phyloP scores from a whole-genome alignment of 2,329 filamentous ascomycete genomes.

The Orbilia oligospora region DNA sequence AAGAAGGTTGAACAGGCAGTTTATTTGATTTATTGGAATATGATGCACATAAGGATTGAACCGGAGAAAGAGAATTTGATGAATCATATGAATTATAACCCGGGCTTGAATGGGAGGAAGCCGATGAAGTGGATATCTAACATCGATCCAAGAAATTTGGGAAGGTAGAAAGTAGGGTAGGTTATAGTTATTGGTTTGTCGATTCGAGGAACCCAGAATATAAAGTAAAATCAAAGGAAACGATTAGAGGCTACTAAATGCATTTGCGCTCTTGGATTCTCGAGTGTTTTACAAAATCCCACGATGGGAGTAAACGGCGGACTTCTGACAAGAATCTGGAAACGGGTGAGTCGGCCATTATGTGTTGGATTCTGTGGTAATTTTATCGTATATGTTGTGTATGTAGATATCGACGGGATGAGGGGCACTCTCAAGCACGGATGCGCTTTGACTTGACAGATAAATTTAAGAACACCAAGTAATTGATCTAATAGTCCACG shows the following conservation, averaged over 20 bases:
- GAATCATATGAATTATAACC: constrained; percentile 6
- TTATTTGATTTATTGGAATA: constrained; percentile 28
- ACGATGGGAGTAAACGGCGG: constrained; percentile 2
- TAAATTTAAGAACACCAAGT: no score
- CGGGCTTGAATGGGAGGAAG: neutral
- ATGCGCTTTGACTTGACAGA: no score
- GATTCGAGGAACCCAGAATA: no score
- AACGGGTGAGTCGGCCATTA: neutral
- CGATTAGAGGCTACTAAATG: neutral
- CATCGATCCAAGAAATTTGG: constrained; percentile 1
- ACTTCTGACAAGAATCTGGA: neutral
- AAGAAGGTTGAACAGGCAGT: neutral
- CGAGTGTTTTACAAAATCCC: constrained; percentile 23
- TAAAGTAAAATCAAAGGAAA: neutral
- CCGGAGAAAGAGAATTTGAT: neutral
- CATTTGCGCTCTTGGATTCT: constrained; percentile 3
- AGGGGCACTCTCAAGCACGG: no score
- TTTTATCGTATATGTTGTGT: neutral
- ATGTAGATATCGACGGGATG: neutral
- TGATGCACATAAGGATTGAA: constrained; percentile 5
- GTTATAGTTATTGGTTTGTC: neutral
- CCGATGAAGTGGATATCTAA: constrained; percentile 10
- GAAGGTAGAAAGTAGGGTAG: neutral
- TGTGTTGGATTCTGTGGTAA: constrained; percentile 17
- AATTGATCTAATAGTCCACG: no score